Evolutionary conservation across 78 protist genomes (phyloP), one percentile per base, ranked within the genome.

Genomic region (Corallochytrium limacisporum): DNA sequence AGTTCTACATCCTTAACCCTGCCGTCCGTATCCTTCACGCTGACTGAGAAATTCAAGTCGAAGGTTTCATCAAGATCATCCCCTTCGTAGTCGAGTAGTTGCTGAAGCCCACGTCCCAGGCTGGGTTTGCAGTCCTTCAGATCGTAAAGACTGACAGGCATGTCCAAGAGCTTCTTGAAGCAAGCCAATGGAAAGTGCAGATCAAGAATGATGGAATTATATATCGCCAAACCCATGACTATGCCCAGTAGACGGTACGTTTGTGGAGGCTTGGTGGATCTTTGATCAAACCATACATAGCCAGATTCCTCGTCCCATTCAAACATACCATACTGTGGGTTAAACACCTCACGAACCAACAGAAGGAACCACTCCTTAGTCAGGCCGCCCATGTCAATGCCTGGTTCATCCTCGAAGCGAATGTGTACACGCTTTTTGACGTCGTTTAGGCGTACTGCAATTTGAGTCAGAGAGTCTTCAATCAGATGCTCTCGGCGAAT

Each of bases 371-470:
- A 85, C 50, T 92, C 97, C 59, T 89, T 85, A 72, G 67, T 74
- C 36, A 90, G 85, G 22, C 97, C 97, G 22, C 97, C 97, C 33
- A 85, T 89, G 70, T 92, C 97, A 16, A 92, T 56, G 47, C 95
- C 97, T 55, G 83, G 92, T 48, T 92, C 97, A 31, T 91, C 92
- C 20, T 24, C 62, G 66, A 88, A 88, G 28, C 74, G 57, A 28
- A 88, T 79, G 47, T 80, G 72, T 48, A 90, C 63, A 63, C 80
- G 86, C 63, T 79, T 80, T 66, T 81, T 85, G 7, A 90, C 42
- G 15, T 88, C 83, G 33, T 33, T 2, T 37, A 44, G 28, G 35
- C 35, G 7, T 6, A 20, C 22, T 18, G 12, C 62, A 13, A 66
- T 28, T 24, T 33, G 49, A 37, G 46, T 33, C 39, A 82, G 39